Base-by-base conservation (phyloP, 169 alveolate species). In the Eimeria tenella region DNA sequence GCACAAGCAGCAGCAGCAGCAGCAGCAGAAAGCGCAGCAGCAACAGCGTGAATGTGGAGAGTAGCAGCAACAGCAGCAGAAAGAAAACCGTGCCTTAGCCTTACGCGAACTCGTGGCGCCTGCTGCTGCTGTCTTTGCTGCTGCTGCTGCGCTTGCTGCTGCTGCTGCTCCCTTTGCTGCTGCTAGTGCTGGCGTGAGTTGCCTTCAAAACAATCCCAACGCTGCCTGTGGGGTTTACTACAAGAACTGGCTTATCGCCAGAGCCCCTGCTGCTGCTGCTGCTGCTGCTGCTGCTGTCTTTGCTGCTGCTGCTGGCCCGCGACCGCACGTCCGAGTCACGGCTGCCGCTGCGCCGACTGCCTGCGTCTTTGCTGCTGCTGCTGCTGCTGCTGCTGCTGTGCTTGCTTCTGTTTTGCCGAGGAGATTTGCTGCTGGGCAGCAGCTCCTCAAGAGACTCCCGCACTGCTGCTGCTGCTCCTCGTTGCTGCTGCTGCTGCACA, bases 101-200 rank as follows among this genome's bases (percentile, higher is more conserved):
- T 71, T 31, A 71, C 81, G 4, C 42, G 50, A 71, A 71, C 81
- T 71, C 81, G 50, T 71, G 81, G 4, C 81, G 81, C 42, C 81
- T 71, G 81, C 81, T 71, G 81, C 81, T 71, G 73, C 73, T 62
- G 56, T n/a, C 50, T 9, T 31, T 71, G 81, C 81, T 23, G 53
- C 81, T 71, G 81, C 81, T 71, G 52, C 81, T 71, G 15, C 81
- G 13, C 10, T 15, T 62, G n/a, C 73, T 62, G 11, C n/a, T 62
- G 73, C 73, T 62, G 73, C 73, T 62, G 73, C 73, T 62, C 73
- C n/a, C n/a, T 19, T 23, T 62, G 73, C 53, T 71, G 81, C 81
- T 71, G 81, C 81, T 71, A 50, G 52, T 31, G 81, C 81, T 71
- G 4, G 81, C 81, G 21, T 71, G 81, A 25, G 81, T 71, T 5